phyloP scores from a whole-genome alignment of 257 asterid species.

The Apocynum venetum region DNA sequence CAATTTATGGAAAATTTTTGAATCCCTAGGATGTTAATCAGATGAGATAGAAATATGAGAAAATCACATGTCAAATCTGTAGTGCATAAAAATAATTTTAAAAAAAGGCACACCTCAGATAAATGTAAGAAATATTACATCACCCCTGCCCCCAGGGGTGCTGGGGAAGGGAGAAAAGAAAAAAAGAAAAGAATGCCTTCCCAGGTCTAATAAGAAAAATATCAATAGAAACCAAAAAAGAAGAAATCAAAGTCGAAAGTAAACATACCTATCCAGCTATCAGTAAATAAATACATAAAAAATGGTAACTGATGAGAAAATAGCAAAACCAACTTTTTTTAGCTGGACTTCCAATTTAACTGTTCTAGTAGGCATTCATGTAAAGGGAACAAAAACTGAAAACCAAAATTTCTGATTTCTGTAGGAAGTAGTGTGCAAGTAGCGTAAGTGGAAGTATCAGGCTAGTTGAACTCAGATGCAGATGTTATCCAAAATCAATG shows the following conservation, averaged over 20 bases:
- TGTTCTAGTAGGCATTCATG: neutral
- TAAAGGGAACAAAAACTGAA: neutral
- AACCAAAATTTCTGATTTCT: neutral
- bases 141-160: neutral
- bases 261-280: neutral
- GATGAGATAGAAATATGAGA: neutral
- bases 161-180: neutral
- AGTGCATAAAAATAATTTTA: neutral
- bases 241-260: neutral
- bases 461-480: neutral
- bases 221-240: neutral
- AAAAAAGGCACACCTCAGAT: neutral
- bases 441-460: neutral
- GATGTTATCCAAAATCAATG: neutral
- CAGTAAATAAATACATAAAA: neutral
- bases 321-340: neutral
- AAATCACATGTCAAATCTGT: neutral
- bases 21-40: neutral
- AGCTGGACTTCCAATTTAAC: no score
- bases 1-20: neutral
- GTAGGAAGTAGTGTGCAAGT: neutral
- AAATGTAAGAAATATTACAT: neutral
- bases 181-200: neutral
- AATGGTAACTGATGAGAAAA: neutral
- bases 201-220: neutral